phyloP scores from a whole-genome alignment of 495 filamentous ascomycete species.

The Pyronema domesticum region DNA sequence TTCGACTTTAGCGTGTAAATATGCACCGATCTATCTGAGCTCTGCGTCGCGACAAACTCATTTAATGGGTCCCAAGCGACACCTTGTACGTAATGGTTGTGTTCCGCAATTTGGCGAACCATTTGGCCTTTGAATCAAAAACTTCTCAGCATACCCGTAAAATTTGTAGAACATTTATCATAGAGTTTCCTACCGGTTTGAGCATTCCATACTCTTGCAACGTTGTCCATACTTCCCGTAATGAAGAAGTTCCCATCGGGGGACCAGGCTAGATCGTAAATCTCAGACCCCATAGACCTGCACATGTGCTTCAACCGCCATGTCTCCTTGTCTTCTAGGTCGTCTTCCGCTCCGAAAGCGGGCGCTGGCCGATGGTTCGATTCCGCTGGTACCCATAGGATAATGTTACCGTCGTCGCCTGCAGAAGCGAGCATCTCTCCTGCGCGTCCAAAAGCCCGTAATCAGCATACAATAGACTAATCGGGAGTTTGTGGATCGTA shows the following conservation, averaged over 20 bases:
- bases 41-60: slow-evolving; percentile 95
- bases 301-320: slow-evolving; percentile 98
- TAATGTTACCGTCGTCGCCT: slow-evolving; percentile 90
- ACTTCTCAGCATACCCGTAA: slow-evolving; percentile 11
- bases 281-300: slow-evolving; percentile 75
- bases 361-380: slow-evolving; percentile 36
- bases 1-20: slow-evolving; percentile 93
- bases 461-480: slow-evolving; percentile 3
- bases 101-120: slow-evolving; percentile 92
- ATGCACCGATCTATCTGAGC: slow-evolving; percentile 92
- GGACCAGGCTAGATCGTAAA: slow-evolving; percentile 97
- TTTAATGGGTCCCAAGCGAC: slow-evolving; percentile 98
- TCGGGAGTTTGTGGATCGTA: slow-evolving; percentile 24
- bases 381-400: slow-evolving; percentile 87
- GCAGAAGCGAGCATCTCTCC: slow-evolving; percentile 87
- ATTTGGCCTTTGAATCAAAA: slow-evolving; percentile 45
- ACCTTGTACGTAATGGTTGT: slow-evolving; percentile 97
- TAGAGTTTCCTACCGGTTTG: slow-evolving; percentile 50
- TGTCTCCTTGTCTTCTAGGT: slow-evolving; percentile 80
- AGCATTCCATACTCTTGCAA: slow-evolving; percentile 91
- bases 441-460: slow-evolving; percentile 28
- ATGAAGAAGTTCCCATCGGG: slow-evolving; percentile 94
- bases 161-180: not conserved
- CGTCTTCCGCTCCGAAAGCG: slow-evolving; percentile 58
- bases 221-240: slow-evolving; percentile 97